Evolutionary conservation across 2,329 filamentous ascomycete species (phyloP).

Genomic region (Exserohilum rostratum): DNA sequence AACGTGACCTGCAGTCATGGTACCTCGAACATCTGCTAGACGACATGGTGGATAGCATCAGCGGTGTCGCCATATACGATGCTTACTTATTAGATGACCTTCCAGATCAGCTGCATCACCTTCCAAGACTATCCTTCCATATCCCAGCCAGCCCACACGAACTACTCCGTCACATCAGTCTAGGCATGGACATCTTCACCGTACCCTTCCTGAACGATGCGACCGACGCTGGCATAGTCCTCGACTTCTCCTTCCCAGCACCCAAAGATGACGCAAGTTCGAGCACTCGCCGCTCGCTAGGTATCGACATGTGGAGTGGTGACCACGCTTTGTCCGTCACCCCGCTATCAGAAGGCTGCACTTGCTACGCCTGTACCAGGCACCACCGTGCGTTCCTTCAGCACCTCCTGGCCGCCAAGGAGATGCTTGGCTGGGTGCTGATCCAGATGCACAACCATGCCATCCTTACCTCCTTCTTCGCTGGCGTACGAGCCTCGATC

Average conservation of each 20-base stretch:
- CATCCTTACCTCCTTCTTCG: constrained; percentile 75
- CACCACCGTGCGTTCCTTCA: constrained; percentile 89
- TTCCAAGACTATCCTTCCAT: constrained; percentile 79
- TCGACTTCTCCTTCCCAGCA: constrained; percentile 76
- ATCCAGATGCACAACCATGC: constrained; percentile 91
- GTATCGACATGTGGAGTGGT: constrained; percentile 76
- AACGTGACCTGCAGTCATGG: constrained; percentile 75
- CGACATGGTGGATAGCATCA: constrained; percentile 58
- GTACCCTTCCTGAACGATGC: constrained; percentile 74
- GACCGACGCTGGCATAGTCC: constrained; percentile 84
- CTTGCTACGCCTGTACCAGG: constrained; percentile 80
- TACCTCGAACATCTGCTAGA: constrained; percentile 79
- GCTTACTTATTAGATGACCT: constrained; percentile 71
- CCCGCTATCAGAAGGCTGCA: constrained; percentile 68
- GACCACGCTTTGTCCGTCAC: constrained; percentile 65
- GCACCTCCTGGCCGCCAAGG: constrained; percentile 85
- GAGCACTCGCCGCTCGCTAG: constrained; percentile 56
- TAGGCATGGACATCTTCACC: constrained; percentile 81
- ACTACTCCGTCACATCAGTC: constrained; percentile 73
- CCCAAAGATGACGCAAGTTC: constrained; percentile 24
- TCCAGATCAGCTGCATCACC: constrained; percentile 61
- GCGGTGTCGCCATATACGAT: constrained; percentile 80
- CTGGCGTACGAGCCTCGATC: constrained; percentile 70
- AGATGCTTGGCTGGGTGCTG: constrained; percentile 96
- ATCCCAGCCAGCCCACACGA: constrained; percentile 74